A percentile compares a stretch with the other conserved stretches of the same genome.
phyloP scores from a whole-genome alignment of 768 basidiomycete genomes.

The Leccinum ochraceum region DNA sequence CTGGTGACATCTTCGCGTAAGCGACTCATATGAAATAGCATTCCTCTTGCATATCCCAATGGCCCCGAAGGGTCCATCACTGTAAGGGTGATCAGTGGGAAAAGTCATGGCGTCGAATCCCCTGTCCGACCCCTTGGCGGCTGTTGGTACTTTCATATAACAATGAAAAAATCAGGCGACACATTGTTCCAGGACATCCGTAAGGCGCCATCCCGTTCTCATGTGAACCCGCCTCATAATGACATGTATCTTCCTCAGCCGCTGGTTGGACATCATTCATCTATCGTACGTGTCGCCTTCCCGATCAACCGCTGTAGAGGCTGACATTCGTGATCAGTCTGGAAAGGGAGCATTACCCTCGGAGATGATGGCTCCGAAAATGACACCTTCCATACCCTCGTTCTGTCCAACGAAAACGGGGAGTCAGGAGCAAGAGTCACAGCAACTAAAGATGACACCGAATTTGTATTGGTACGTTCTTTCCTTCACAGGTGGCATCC shows the following conservation, averaged over 20 bases:
- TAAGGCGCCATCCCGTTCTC: slow-evolving; percentile 35
- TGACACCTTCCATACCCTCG: slow-evolving; percentile 74
- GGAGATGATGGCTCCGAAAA: slow-evolving; percentile 51
- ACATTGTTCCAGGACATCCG: slow-evolving; percentile 82
- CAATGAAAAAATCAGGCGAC: slow-evolving; percentile 58
- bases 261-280: slow-evolving; percentile 89
- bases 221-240: background rate
- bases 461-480: slow-evolving; percentile 66
- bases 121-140: slow-evolving; percentile 91
- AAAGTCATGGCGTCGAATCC: slow-evolving; percentile 81
- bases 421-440: slow-evolving; percentile 72
- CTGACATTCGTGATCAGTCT: slow-evolving; percentile 25
- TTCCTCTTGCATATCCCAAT: slow-evolving; percentile 72
- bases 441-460: slow-evolving; percentile 59
- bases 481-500: slow-evolving; percentile 1
- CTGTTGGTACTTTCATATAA: slow-evolving; percentile 90
- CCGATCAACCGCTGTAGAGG: background rate
- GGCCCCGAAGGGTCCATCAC: slow-evolving; percentile 66
- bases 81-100: slow-evolving; percentile 88
- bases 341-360: slow-evolving; percentile 59
- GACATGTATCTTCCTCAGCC: slow-evolving; percentile 41
- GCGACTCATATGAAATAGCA: slow-evolving; percentile 39
- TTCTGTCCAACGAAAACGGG: slow-evolving; percentile 60
- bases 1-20: slow-evolving; percentile 1
- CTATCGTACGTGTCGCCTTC: slow-evolving; percentile 57